Evolutionary conservation across 345 rosid genomes (phyloP).

Genomic region (Salix arbutifolia): DNA sequence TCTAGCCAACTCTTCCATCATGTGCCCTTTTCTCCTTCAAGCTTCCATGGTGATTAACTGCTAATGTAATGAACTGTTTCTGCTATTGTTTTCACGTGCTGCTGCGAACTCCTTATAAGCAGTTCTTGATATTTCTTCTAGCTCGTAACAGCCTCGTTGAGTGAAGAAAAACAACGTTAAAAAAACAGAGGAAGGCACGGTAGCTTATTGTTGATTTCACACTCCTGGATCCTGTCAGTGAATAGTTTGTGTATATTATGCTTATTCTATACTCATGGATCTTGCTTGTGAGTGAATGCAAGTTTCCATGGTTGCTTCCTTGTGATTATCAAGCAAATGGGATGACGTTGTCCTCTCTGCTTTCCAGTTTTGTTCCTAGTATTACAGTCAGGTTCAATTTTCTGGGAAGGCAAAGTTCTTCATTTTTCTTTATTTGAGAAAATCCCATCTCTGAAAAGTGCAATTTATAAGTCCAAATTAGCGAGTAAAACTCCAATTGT

Average conservation of each 20-base stretch:
- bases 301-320: neutral
- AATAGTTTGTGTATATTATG: neutral
- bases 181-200: neutral
- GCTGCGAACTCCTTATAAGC: too few relatives aligned
- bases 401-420: neutral
- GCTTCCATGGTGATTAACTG: too few relatives aligned
- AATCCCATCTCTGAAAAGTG: too few relatives aligned
- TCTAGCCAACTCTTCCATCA: too few relatives aligned
- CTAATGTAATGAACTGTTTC: too few relatives aligned
- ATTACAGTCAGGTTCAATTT: neutral
- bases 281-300: neutral
- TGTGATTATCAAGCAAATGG: neutral
- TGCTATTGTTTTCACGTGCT: too few relatives aligned
- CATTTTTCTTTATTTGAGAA: neutral
- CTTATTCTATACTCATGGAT: neutral
- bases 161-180: too few relatives aligned
- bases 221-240: neutral
- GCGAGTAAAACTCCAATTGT: fast-evolving
- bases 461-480: too few relatives aligned
- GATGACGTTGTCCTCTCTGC: neutral
- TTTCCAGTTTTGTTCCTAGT: neutral
- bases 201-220: neutral
- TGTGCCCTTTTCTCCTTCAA: too few relatives aligned
- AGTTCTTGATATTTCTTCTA: too few relatives aligned
- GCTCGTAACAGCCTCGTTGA: too few relatives aligned